phyloP scores from a whole-genome alignment of 192 early-diverging fungal genomes.

The Coemansia sp. region DNA sequence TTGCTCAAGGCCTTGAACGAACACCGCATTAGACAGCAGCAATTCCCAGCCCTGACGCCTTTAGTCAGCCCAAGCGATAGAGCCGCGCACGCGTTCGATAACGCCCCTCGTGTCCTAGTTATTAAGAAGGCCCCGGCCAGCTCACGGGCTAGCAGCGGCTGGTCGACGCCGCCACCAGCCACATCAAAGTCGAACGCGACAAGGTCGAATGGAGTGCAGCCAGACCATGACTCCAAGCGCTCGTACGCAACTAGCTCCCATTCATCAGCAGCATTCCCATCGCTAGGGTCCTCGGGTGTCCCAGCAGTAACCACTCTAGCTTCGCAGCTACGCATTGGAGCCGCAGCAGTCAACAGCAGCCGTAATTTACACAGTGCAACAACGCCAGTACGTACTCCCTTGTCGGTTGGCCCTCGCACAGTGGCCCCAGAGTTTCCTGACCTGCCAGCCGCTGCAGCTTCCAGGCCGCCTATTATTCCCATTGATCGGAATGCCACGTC shows the following conservation, averaged over 20 bases:
- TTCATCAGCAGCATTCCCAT: slow-evolving; percentile 24
- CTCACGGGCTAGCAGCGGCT: neutral
- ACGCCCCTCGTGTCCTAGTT: slow-evolving; percentile 30
- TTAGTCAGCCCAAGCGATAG: slow-evolving; percentile 13
- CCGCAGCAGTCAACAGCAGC: neutral
- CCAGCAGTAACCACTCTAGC: slow-evolving; percentile 9
- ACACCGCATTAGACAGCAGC: slow-evolving; percentile 52
- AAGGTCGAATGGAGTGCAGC: neutral
- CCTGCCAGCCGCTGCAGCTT: slow-evolving; percentile 24
- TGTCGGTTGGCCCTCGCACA: neutral
- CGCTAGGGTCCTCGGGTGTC: slow-evolving; percentile 18
- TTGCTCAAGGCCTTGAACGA: slow-evolving; percentile 31
- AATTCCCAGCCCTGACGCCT: slow-evolving; percentile 49
- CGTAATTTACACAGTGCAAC: neutral
- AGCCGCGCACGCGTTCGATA: neutral
- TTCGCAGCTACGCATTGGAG: slow-evolving; percentile 15
- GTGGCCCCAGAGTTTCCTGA: slow-evolving; percentile 28
- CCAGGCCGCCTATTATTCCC: slow-evolving; percentile 23
- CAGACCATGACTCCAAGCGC: neutral
- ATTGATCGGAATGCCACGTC: slow-evolving; percentile 34
- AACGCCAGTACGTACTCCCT: neutral
- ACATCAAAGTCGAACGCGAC: neutral
- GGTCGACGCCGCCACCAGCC: slow-evolving; percentile 11
- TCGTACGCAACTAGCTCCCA: slow-evolving; percentile 4
- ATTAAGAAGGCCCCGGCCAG: slow-evolving; percentile 24